These are phyloP conservation scores for Scorias spongiosa DNA, from an alignment of 2,329 filamentous ascomycete species.

Conservation along the genomic window DNA sequence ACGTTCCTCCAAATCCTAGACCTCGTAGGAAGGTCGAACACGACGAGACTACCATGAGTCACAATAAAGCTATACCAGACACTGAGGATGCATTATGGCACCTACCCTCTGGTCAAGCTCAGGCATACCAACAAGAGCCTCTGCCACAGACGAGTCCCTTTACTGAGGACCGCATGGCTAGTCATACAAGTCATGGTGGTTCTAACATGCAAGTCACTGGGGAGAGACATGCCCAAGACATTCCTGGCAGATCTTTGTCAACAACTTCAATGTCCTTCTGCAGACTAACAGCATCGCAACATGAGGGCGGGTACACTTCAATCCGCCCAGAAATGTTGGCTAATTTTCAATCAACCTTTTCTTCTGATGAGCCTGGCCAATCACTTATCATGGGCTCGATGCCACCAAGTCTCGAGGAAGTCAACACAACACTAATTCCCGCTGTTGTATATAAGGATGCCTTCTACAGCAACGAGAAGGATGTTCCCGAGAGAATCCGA, in stretches of 20 bases:
- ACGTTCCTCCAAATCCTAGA: conserved; percentile 5
- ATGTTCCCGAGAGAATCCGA: conserved; percentile 60
- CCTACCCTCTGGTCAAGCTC: conserved; percentile 10
- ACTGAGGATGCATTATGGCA: not conserved
- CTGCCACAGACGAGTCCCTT: not conserved
- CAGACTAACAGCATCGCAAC: too few species aligned
- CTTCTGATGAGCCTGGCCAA: not conserved
- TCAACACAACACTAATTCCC: conserved; percentile 46
- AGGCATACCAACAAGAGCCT: conserved; percentile 13
- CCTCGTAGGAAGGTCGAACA: conserved; percentile 3
- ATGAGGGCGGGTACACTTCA: too few species aligned
- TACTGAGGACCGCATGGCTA: too few species aligned
- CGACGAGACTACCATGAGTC: not conserved
- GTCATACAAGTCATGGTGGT: too few species aligned
- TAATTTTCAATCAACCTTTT: not conserved
- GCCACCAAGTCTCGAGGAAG: conserved; percentile 29
- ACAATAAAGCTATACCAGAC: not conserved
- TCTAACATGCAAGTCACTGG: too few species aligned
- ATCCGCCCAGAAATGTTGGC: not conserved
- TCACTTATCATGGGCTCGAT: conserved; percentile 22
- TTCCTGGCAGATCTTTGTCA: too few species aligned
- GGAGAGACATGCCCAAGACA: too few species aligned
- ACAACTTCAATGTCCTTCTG: too few species aligned
- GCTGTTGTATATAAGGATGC: conserved; percentile 69
- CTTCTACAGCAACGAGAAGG: conserved; percentile 68